A percentile compares a stretch with the other conserved stretches of the same genome.
Conservation (phyloP, 2,329 filamentous ascomycete genomes). For the Sporothrix schenckii region DNA sequence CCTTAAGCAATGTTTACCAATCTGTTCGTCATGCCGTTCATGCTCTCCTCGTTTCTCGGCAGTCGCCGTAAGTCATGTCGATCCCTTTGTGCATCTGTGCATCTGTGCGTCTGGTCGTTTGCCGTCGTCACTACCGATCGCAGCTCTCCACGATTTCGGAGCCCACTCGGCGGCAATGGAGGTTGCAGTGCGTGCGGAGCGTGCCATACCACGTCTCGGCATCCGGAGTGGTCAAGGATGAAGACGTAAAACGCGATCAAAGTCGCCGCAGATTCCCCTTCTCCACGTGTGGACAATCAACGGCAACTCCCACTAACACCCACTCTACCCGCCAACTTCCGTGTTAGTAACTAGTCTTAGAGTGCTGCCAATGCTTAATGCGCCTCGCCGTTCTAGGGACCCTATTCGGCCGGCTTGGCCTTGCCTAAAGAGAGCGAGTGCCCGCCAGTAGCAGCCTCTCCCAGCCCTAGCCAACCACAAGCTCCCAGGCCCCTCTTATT, state of each 20-base stretch:
- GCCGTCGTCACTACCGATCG: neutral
- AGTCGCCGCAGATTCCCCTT: neutral
- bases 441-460: neutral
- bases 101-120: neutral
- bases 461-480: neutral
- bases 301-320: neutral
- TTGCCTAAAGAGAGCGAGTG: neutral
- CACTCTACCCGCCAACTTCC: neutral
- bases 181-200: slow-evolving; percentile 13
- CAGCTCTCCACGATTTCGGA: neutral
- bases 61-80: neutral
- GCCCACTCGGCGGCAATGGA: slow-evolving; percentile 15
- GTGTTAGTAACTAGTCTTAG: neutral
- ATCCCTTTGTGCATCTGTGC: neutral
- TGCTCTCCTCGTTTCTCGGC: neutral
- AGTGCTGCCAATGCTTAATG: neutral
- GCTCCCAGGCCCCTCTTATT: neutral
- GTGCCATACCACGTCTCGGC: neutral
- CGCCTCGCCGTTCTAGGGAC: neutral
- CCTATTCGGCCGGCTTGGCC: neutral
- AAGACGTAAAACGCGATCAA: no score
- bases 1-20: neutral
- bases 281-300: neutral
- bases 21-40: neutral
- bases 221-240: neutral